phyloP scores from a whole-genome alignment of 2,329 filamentous ascomycete genomes.

The Penicillium sp. region DNA sequence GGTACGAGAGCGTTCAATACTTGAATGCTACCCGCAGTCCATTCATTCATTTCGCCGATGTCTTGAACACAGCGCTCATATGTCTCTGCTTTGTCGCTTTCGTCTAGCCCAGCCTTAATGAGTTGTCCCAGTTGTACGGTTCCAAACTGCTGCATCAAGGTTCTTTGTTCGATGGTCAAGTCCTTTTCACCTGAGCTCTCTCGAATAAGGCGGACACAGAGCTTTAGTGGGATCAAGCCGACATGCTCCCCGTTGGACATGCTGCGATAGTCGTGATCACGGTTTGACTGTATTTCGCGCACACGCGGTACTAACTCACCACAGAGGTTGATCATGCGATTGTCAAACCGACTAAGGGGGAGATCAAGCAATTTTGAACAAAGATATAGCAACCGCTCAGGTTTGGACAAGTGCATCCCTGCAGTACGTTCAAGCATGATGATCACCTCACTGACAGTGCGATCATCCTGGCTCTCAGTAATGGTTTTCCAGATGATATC shows the following conservation, averaged over 20 bases:
- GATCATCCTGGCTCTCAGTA: constrained; percentile 73
- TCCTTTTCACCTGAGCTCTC: constrained; percentile 61
- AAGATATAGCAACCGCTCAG: constrained; percentile 57
- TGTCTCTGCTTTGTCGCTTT: constrained; percentile 58
- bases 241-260: constrained; percentile 27
- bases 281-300: constrained; percentile 43
- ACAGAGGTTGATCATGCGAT: constrained; percentile 60
- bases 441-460: constrained; percentile 76
- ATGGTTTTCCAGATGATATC: constrained; percentile 83
- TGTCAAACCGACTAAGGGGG: constrained; percentile 60
- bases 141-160: constrained; percentile 62
- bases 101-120: constrained; percentile 54
- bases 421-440: constrained; percentile 58
- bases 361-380: constrained; percentile 66
- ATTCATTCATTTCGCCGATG: constrained; percentile 59
- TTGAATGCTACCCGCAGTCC: constrained; percentile 69
- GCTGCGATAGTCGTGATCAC: constrained; percentile 27
- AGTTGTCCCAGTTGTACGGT: constrained; percentile 59
- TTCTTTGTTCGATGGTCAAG: constrained; percentile 55
- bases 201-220: constrained; percentile 66
- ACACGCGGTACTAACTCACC: constrained; percentile 53
- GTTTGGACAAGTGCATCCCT: constrained; percentile 41
- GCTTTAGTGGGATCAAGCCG: constrained; percentile 48
- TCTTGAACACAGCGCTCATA: constrained; percentile 66
- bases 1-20: constrained; percentile 52